Conservation (phyloP, 169 alveolate genomes). For the Fabrea salina region DNA sequence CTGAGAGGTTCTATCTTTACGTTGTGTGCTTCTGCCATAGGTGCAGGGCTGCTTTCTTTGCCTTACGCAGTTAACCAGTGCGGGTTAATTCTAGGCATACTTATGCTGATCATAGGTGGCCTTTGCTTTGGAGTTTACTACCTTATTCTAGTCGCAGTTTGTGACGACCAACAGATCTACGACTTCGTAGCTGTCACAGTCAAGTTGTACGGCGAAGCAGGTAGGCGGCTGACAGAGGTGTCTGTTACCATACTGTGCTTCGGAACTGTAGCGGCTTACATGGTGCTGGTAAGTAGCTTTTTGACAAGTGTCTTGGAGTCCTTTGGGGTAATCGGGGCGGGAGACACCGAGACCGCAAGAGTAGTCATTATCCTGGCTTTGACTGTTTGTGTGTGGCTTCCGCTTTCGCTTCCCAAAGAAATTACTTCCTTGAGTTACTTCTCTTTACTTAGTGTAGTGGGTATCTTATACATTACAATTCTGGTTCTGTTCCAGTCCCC, state of each 20-base stretch:
- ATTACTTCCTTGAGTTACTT: constrained; percentile 19
- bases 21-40: not conserved
- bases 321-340: not conserved
- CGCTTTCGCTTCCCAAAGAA: not conserved
- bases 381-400: not conserved
- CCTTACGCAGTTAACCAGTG: constrained; percentile 22
- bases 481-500: not conserved
- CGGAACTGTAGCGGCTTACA: not conserved
- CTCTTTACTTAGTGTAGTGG: not conserved
- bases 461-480: not conserved
- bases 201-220: not conserved
- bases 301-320: not conserved
- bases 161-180: not conserved
- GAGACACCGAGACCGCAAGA: not conserved
- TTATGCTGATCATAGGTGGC: not conserved
- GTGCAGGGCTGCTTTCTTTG: not conserved
- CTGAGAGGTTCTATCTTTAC: constrained; percentile 3
- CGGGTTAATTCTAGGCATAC: constrained; percentile 1
- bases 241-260: not conserved
- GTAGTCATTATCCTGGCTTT: not conserved
- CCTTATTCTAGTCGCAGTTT: not conserved
- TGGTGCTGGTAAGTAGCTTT: not conserved
- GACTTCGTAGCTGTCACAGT: not conserved
- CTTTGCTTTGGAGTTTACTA: not conserved
- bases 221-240: not conserved